Conservation (phyloP, 1,284 basidiomycete species). For the Ustilago shanxiensis region DNA sequence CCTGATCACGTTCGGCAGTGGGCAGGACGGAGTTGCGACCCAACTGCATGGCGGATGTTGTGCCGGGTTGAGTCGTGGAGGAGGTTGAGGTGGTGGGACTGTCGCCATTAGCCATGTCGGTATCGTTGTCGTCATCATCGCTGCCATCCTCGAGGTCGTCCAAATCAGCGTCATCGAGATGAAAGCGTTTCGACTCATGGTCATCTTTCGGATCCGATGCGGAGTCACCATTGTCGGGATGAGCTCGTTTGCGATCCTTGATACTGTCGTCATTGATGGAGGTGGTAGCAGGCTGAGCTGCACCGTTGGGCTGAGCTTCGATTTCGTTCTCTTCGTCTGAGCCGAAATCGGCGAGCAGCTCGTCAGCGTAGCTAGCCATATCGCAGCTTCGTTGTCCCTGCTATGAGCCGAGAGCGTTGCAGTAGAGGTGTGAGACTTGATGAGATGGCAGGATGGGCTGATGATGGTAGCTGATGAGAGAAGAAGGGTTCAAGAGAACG, state of each 20-base stretch:
- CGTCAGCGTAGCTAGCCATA: constrained; percentile 78
- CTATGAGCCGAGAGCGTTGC: not conserved
- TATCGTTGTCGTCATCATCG: constrained; percentile 45
- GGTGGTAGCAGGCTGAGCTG: constrained; percentile 58
- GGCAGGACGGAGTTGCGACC: constrained; percentile 90
- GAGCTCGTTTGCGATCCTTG: constrained; percentile 70
- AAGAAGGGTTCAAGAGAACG: constrained; percentile 14
- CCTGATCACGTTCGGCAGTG: constrained; percentile 90
- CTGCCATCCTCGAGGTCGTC: constrained; percentile 53
- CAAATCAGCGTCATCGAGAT: constrained; percentile 60
- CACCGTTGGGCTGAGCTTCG: constrained; percentile 56
- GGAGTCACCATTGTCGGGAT: constrained; percentile 72
- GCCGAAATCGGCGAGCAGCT: constrained; percentile 84
- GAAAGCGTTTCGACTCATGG: constrained; percentile 31
- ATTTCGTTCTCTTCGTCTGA: constrained; percentile 72
- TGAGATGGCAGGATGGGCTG: not conserved
- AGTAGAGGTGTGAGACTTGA: not conserved
- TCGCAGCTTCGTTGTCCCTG: not conserved
- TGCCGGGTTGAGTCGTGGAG: constrained; percentile 7
- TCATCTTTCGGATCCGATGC: constrained; percentile 64
- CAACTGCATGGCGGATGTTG: constrained; percentile 68
- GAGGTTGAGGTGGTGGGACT: constrained; percentile 22
- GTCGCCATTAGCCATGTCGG: constrained; percentile 16
- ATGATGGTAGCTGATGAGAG: constrained; percentile 1
- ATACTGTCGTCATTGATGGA: constrained; percentile 60